Percentiles rank a stretch among this genome's conserved stretches.
Evolutionary conservation across 1,139 yeast genomes (phyloP).

Genomic region (Lodderomyces oxycetoniae): DNA sequence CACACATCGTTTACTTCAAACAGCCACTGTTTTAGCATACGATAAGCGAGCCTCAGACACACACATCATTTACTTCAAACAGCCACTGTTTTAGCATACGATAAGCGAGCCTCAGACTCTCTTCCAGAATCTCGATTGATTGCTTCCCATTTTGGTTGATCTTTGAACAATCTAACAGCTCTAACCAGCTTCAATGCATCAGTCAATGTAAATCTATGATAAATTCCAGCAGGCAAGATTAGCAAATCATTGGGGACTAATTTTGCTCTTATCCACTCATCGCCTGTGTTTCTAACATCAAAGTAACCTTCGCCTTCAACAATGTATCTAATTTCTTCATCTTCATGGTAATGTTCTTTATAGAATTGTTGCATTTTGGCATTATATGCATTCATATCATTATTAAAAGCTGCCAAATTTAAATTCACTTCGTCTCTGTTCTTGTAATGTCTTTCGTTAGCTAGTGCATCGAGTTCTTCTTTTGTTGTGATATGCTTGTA

Average conservation of each 20-base stretch:
- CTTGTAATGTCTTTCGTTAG: conserved; percentile 65
- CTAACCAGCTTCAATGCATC: conserved; percentile 52
- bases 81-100: conserved; percentile 26
- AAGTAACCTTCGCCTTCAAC: conserved; percentile 89
- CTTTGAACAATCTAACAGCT: conserved; percentile 83
- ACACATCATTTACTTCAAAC: too few relatives aligned
- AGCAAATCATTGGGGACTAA: conserved; percentile 63
- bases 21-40: conserved; percentile 27
- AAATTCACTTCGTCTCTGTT: conserved; percentile 73
- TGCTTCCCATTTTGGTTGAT: conserved; percentile 96
- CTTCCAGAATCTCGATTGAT: conserved; percentile 50
- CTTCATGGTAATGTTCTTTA: conserved; percentile 91
- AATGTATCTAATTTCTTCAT: conserved; percentile 91
- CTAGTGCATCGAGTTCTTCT: conserved; percentile 62
- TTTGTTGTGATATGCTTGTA: conserved; percentile 51
- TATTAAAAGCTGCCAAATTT: conserved; percentile 58
- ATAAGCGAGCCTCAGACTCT: conserved; percentile 26
- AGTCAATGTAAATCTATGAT: conserved; percentile 83
- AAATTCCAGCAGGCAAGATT: conserved; percentile 85
- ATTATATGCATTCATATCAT: conserved; percentile 55
- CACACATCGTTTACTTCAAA: too few relatives aligned
- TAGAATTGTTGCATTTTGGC: conserved; percentile 68
- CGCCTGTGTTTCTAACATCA: conserved; percentile 69
- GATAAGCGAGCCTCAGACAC: conserved; percentile 32
- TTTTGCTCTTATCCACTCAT: conserved; percentile 75